Evolutionary conservation across 1,284 basidiomycete genomes (phyloP), one percentile per base, ranked within the genome.

Genomic region (Porogramme epimiltina): DNA sequence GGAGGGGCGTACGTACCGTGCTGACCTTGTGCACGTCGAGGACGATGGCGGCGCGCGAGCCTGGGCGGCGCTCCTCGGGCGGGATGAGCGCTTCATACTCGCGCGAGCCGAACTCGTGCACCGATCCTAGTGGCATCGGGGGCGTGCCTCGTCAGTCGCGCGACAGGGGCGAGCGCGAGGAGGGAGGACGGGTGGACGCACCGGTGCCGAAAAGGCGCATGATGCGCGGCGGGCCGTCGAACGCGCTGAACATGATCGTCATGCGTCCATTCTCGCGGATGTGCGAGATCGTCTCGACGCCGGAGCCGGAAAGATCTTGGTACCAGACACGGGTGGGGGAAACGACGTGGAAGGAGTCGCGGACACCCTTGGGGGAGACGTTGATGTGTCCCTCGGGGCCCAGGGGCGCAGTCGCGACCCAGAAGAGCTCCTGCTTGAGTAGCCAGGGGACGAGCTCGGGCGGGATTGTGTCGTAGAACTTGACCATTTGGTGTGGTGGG

Each of bases 381-480:
- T 84, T 84, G 57, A 85, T 68, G 49, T 83, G 82, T 2, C 79
- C 82, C 4, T 71, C 69, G 5, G 59, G 61, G 20, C 64, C 68
- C 4, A 84, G 70, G 20, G 83, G 82, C 4, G 82, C 80, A 1
- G 80, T 76, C 0, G 81, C 81, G 15, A 84, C 82, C 70, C 76
- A 84, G 66, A 84, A 84, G 52, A 81, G 62, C 26, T 78, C 66
- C 62, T 85, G 82, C 56, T 74, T 67, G 51, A 70, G 60, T 47
- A 81, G 73, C 81, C 81, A 84, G 44, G 73, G 66, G 43, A 78
- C 60, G 45, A 78, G 56, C 48, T 70, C 65, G 3, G 69, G 62
- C 0, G 81, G 82, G 41, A 82, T 81, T 3, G 71, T 66, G 50
- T 80, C 73, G 64, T 70, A 79, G 60, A 74, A 77, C 45, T 77